These are phyloP conservation scores for Ophiostoma quercus DNA, from an alignment of 2,329 filamentous ascomycete species.

Conservation along the genomic window DNA sequence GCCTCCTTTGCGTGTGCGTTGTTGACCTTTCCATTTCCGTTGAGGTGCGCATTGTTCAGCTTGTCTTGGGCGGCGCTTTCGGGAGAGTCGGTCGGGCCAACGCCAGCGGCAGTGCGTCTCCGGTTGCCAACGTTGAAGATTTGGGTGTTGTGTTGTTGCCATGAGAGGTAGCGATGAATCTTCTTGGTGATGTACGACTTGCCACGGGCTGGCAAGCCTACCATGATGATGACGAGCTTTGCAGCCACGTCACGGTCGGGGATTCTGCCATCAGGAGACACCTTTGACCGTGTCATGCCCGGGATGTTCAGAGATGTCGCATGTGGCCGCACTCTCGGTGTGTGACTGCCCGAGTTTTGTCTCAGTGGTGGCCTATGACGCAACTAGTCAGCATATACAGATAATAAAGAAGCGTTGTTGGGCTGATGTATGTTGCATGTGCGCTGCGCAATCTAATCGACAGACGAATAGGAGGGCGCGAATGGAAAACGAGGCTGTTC, in stretches of 20 bases:
- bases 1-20: slow-evolving; percentile 35
- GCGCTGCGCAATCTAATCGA: neutral
- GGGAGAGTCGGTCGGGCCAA: slow-evolving; percentile 31
- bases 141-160: slow-evolving; percentile 90
- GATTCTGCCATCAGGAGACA: slow-evolving; percentile 92
- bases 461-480: neutral
- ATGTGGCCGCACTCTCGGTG: slow-evolving; percentile 71
- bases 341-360: slow-evolving; percentile 70
- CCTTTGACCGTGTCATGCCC: slow-evolving; percentile 88
- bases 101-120: slow-evolving; percentile 70
- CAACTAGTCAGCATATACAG: slow-evolving; percentile 13
- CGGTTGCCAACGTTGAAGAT: slow-evolving; percentile 98
- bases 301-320: slow-evolving; percentile 96
- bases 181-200: slow-evolving; percentile 99
- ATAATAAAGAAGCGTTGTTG: slow-evolving; percentile 3
- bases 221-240: slow-evolving; percentile 98
- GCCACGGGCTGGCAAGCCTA: slow-evolving; percentile 86
- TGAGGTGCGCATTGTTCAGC: slow-evolving; percentile 7
- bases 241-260: slow-evolving; percentile 89
- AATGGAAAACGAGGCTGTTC: slow-evolving; percentile 4
- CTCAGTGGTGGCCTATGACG: slow-evolving; percentile 57
- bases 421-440: slow-evolving; percentile 15
- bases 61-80: slow-evolving; percentile 1
- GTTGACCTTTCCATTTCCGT: slow-evolving; percentile 34
- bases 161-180: slow-evolving; percentile 87